Conservation (phyloP, 257 asterid genomes). For the Striga asiatica region DNA sequence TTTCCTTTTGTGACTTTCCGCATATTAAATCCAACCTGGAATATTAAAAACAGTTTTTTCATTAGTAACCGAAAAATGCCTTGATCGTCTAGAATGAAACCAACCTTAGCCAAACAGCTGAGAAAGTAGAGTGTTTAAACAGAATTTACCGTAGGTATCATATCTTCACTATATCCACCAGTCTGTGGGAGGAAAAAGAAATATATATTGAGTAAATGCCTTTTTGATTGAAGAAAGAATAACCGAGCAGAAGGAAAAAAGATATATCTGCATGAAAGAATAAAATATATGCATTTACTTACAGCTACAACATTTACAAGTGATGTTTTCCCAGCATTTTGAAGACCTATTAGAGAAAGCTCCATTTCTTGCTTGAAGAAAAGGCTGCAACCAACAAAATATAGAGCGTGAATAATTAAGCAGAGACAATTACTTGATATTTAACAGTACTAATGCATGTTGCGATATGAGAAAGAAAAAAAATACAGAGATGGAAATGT, state of each 20-base stretch:
- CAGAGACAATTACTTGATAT: neutral
- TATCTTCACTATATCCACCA: slow-evolving; percentile 98
- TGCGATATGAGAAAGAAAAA: too few relatives aligned
- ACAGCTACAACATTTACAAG: slow-evolving; percentile 94
- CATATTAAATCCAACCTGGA: slow-evolving; percentile 95
- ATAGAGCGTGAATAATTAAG: neutral
- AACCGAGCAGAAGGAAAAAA: neutral
- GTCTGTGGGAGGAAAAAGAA: slow-evolving; percentile 36
- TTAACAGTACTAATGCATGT: too few relatives aligned
- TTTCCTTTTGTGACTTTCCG: slow-evolving; percentile 93
- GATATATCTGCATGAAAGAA: slow-evolving; percentile 1
- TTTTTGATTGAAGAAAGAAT: slow-evolving; percentile 2
- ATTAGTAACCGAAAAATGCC: slow-evolving; percentile 5
- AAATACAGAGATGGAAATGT: too few relatives aligned
- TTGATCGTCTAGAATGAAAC: slow-evolving; percentile 1
- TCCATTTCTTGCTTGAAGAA: slow-evolving; percentile 99
- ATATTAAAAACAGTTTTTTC: neutral
- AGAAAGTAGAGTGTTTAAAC: slow-evolving; percentile 3
- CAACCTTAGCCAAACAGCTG: neutral
- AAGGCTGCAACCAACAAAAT: slow-evolving; percentile 38
- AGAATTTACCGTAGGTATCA: slow-evolving; percentile 91
- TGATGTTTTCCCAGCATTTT: slow-evolving; percentile 98
- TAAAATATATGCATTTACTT: slow-evolving; percentile 24
- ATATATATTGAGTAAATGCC: slow-evolving; percentile 14
- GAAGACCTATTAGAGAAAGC: slow-evolving; percentile 93